These are phyloP conservation scores for Boletus tylopilopsis DNA, from an alignment of 768 basidiomycete species.

Conservation along the genomic window DNA sequence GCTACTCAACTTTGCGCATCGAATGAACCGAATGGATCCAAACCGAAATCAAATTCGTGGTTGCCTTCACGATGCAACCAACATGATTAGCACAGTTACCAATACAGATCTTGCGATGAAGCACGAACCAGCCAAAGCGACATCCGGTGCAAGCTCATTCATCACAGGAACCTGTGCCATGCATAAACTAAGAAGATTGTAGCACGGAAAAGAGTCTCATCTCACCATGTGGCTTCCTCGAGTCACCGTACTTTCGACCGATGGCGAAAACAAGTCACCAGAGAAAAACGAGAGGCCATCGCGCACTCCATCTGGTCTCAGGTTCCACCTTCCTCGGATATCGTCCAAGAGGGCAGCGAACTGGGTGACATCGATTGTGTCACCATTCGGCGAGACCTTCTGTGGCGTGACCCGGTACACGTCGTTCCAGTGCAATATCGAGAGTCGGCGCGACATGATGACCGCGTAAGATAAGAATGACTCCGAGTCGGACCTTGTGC, in stretches of 20 bases:
- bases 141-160: slow-evolving; percentile 77
- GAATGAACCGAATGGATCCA: slow-evolving; percentile 3
- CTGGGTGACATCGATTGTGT: slow-evolving; percentile 84
- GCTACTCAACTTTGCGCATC: neutral
- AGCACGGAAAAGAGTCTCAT: neutral
- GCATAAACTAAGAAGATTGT: neutral
- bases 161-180: slow-evolving; percentile 73
- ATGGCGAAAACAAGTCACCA: slow-evolving; percentile 86
- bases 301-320: slow-evolving; percentile 43
- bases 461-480: neutral
- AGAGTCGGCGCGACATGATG: slow-evolving; percentile 36
- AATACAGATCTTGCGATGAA: neutral
- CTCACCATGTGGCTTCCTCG: slow-evolving; percentile 88
- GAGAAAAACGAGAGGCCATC: slow-evolving; percentile 85
- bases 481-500: too few relatives aligned
- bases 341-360: slow-evolving; percentile 71
- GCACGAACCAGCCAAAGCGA: slow-evolving; percentile 69
- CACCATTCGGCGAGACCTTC: slow-evolving; percentile 49
- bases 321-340: slow-evolving; percentile 56
- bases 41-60: slow-evolving; percentile 90
- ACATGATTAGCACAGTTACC: slow-evolving; percentile 5
- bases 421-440: slow-evolving; percentile 74
- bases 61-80: slow-evolving; percentile 51
- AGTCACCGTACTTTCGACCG: slow-evolving; percentile 82
- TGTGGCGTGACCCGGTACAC: slow-evolving; percentile 80